A percentile compares a stretch with the other conserved stretches of the same genome.
phyloP scores from a whole-genome alignment of 441 rosid genomes.

The Arabidopsis hybrid region DNA sequence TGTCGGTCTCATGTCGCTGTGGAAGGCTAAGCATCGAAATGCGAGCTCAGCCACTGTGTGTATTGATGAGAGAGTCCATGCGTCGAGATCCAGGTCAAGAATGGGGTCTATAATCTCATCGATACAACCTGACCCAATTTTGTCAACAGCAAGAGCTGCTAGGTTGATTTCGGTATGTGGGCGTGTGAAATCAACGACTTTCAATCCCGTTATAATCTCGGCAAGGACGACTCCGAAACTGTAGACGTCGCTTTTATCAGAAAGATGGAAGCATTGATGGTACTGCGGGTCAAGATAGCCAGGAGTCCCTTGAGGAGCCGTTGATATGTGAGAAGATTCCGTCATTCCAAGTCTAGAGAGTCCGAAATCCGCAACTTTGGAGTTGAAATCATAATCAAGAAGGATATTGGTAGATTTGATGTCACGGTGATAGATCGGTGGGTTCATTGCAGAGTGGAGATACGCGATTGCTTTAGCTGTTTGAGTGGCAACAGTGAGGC shows the following conservation, averaged over 20 bases:
- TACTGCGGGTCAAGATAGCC: slow-evolving; percentile 96
- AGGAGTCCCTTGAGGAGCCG: slow-evolving; percentile 98
- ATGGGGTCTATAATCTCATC: slow-evolving; percentile 82
- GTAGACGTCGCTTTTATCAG: slow-evolving; percentile 91
- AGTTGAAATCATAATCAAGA: slow-evolving; percentile 66
- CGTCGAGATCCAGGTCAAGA: slow-evolving; percentile 56
- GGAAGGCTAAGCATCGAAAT: slow-evolving; percentile 83
- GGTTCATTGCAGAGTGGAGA: slow-evolving; percentile 79
- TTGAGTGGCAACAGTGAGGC: slow-evolving; percentile 74
- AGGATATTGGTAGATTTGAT: slow-evolving; percentile 93
- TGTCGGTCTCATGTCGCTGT: slow-evolving; percentile 83
- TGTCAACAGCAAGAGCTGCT: slow-evolving; percentile 73
- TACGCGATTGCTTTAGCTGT: slow-evolving; percentile 88
- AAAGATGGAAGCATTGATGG: slow-evolving; percentile 87
- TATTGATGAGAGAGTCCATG: slow-evolving; percentile 68
- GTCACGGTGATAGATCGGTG: slow-evolving; percentile 93
- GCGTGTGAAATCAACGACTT: slow-evolving; percentile 84
- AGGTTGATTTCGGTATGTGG: slow-evolving; percentile 74
- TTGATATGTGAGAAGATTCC: slow-evolving; percentile 89
- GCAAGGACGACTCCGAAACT: slow-evolving; percentile 92
- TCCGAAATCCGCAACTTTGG: slow-evolving; percentile 96
- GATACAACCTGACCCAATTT: slow-evolving; percentile 66
- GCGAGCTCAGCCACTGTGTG: slow-evolving; percentile 79
- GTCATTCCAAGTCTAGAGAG: slow-evolving; percentile 84
- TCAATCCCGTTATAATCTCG: slow-evolving; percentile 80